Conservation (phyloP, 1,139 yeast species). For the Pichia sp. region DNA sequence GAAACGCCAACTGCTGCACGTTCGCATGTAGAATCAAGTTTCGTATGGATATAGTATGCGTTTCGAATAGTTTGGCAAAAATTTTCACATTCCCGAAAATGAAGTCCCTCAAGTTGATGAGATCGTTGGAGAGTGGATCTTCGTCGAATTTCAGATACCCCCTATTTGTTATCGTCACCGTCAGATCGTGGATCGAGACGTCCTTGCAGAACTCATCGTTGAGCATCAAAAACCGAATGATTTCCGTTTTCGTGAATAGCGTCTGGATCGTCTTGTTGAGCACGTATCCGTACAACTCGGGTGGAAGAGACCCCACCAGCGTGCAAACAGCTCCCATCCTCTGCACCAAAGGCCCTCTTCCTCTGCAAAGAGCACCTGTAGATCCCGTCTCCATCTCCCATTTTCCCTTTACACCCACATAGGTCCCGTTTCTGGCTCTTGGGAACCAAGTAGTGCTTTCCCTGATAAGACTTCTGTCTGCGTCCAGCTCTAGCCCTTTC, state of each 20-base stretch:
- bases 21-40: neutral
- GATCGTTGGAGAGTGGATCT: slow-evolving; percentile 4
- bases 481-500: neutral
- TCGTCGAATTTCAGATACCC: slow-evolving; percentile 1
- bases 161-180: neutral
- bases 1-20: neutral
- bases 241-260: slow-evolving; percentile 6
- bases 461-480: neutral
- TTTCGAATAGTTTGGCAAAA: neutral
- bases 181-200: neutral
- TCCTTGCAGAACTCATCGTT: slow-evolving; percentile 1
- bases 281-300: slow-evolving; percentile 1
- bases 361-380: neutral
- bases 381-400: neutral
- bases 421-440: no score
- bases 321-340: neutral
- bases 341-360: neutral
- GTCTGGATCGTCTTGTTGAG: neutral
- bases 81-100: neutral
- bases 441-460: no score
- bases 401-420: neutral
- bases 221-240: slow-evolving; percentile 5
- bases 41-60: neutral
- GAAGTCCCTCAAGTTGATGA: neutral
- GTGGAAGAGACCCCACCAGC: slow-evolving; percentile 2